Evolutionary conservation across 305 asterid genomes (phyloP).

Genomic region (Rubia peregrina): DNA sequence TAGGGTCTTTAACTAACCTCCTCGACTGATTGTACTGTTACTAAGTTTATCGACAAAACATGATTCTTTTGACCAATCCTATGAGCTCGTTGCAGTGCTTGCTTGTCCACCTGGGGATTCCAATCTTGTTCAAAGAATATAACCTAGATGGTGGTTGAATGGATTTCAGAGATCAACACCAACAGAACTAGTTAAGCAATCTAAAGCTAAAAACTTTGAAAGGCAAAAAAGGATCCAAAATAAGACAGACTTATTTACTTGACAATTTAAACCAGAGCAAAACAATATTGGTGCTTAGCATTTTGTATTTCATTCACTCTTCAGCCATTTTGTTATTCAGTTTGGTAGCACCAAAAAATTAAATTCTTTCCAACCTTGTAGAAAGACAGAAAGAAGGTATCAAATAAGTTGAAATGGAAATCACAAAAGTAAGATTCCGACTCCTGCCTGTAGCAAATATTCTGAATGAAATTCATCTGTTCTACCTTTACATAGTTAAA

Average conservation of each 20-base stretch:
- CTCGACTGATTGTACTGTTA: constrained; percentile 70
- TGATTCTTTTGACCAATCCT: constrained; percentile 88
- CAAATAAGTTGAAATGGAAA: background rate
- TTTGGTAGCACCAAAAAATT: background rate
- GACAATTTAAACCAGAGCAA: background rate
- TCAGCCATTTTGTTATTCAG: background rate
- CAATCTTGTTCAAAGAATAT: constrained; percentile 96
- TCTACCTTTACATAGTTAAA: background rate
- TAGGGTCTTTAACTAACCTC: constrained; percentile 46
- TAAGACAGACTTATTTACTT: background rate
- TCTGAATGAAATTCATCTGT: background rate
- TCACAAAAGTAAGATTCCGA: background rate
- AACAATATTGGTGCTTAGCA: background rate
- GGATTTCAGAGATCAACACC: constrained; percentile 1
- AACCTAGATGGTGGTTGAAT: constrained; percentile 38
- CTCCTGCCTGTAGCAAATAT: background rate
- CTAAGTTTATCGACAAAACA: constrained; percentile 79
- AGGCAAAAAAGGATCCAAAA: background rate
- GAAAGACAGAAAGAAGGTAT: background rate
- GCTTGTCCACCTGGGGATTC: constrained; percentile 99
- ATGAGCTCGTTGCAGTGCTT: constrained; percentile 96
- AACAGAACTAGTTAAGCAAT: background rate
- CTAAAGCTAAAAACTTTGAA: background rate
- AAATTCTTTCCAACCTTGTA: constrained; percentile 2
- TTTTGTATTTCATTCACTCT: background rate